phyloP scores from a whole-genome alignment of 2,329 filamentous ascomycete species.

The Cylindrodendrum hubeiense region DNA sequence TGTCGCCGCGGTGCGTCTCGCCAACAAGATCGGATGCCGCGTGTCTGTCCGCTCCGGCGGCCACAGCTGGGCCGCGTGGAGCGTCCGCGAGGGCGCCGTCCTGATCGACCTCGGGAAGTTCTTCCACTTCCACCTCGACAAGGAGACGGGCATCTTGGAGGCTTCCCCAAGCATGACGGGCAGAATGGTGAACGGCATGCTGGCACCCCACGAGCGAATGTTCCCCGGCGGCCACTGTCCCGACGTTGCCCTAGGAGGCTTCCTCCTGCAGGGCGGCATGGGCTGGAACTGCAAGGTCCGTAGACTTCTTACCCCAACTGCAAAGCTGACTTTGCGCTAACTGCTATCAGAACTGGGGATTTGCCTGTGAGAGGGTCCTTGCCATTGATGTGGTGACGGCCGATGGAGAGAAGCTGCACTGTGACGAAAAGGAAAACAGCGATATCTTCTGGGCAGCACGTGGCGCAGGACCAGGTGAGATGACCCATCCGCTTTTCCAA shows the following conservation, averaged over 20 bases:
- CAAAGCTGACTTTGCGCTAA: neutral
- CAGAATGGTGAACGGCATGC: constrained; percentile 53
- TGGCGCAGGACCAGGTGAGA: constrained; percentile 57
- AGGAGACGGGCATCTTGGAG: constrained; percentile 50
- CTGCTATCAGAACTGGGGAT: constrained; percentile 62
- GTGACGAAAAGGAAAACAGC: constrained; percentile 52
- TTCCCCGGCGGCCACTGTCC: constrained; percentile 68
- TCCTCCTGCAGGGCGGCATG: constrained; percentile 68
- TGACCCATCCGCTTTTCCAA: neutral
- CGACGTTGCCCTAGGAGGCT: constrained; percentile 68
- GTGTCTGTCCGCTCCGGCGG: constrained; percentile 63
- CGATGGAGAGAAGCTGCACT: constrained; percentile 52
- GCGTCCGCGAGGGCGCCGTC: constrained; percentile 60
- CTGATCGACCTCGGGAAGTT: constrained; percentile 52
- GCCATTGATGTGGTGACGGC: constrained; percentile 63
- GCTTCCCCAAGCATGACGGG: constrained; percentile 64
- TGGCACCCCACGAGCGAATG: constrained; percentile 55
- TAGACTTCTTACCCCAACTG: neutral
- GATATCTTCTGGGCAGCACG: constrained; percentile 64
- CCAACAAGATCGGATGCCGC: constrained; percentile 44
- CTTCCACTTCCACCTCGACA: constrained; percentile 53
- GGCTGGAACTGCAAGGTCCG: constrained; percentile 67
- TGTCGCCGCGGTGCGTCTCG: constrained; percentile 53
- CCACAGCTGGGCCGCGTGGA: constrained; percentile 64
- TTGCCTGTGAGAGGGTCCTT: constrained; percentile 62